Conservation (phyloP, 345 rosid genomes). For the Laguncularia racemosa region DNA sequence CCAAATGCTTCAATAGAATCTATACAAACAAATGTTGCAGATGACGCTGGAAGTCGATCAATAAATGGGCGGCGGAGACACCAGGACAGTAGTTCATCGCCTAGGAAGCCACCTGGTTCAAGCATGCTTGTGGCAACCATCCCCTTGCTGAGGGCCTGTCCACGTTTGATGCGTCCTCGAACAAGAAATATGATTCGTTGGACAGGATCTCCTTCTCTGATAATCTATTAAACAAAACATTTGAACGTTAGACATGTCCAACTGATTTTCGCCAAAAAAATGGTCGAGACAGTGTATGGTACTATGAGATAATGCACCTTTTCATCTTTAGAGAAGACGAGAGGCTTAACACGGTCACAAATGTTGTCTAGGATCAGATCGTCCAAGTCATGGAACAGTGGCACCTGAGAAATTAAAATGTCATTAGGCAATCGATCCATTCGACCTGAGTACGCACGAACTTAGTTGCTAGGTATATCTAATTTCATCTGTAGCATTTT, state of each 20-base stretch:
- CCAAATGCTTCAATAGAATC: constrained; percentile 66
- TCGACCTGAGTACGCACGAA: not conserved
- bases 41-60: constrained; percentile 82
- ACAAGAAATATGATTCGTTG: constrained; percentile 67
- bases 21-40: constrained; percentile 64
- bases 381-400: constrained; percentile 68
- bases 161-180: constrained; percentile 47
- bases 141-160: constrained; percentile 74
- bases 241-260: not conserved
- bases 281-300: no score
- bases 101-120: constrained; percentile 75
- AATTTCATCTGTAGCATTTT: no score
- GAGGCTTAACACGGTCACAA: constrained; percentile 73
- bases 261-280: not conserved
- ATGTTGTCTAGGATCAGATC: constrained; percentile 89
- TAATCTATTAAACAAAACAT: constrained; percentile 35
- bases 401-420: constrained; percentile 38
- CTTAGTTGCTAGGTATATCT: no score
- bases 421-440: not conserved
- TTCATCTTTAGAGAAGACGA: constrained; percentile 74
- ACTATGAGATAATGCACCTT: constrained; percentile 34
- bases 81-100: constrained; percentile 92
- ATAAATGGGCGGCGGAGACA: constrained; percentile 83
- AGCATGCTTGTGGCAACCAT: constrained; percentile 52
- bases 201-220: constrained; percentile 95